Evolutionary conservation across 371 early-diverging fungal species (phyloP), one percentile per base, ranked within the genome.

Genomic region (Mortierella polycephala): DNA sequence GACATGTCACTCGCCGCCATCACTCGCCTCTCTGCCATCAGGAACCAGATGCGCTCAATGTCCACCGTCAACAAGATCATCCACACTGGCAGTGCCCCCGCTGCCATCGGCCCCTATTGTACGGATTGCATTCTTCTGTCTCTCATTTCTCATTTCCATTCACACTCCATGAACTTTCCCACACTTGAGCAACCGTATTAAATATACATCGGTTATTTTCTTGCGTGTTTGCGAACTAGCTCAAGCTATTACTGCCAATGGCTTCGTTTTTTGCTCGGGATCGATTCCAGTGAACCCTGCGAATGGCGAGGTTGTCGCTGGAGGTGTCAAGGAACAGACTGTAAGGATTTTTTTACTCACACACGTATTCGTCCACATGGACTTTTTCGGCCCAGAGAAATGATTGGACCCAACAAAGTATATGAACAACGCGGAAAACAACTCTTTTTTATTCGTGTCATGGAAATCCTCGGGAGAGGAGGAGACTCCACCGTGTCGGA

Each of bases 91-190:
- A 74, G 82, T 7, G 94, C 93, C 51, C 94, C 93, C 52, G 87
- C 87, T 30, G 94, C 94, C 39, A 86, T 94, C 61, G 96, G 97
- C n/a, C 97, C 97, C 30, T 96, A 96, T 84, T 93, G 91, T 85
- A 68, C 30, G 40, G 37, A 16, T 13, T 37, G 23, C 13, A 18
- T 4, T 39, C 14, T 40, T 7, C 40, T 53, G 21, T 42, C 30
- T 42, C 7, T 9, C n/a, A n/a, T n/a, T 30, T 30, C 30, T 30
- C 30, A 30, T 30, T 30, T 4, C 4, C 30, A 20, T 54, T 66
- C 21, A 37, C 13, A 23, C 16, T 30, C 56, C 23, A 13, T 30
- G 39, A 10, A 57, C 41, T 42, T 57, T 56, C 57, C 62, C 47
- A 57, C 62, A 62, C 62, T 42, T 42, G 30, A 30, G 30, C 4